Base-by-base conservation (phyloP, 176 grass and related monocot species). In the Hordeum vulgare region DNA sequence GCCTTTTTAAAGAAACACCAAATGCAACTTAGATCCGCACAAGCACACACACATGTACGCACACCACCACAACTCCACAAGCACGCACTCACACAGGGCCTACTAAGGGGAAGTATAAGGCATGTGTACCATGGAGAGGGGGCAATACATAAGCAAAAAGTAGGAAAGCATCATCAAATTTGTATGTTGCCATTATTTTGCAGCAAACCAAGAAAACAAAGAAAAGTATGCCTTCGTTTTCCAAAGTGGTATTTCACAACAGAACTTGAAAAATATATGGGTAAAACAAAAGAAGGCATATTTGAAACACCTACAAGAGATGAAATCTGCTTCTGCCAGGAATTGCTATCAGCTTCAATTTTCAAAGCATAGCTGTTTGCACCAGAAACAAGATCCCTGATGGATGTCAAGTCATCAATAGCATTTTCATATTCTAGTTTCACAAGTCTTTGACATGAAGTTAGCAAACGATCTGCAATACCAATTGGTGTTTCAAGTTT, bases 401-500 rank as follows among this genome's bases (percentile, higher is more conserved):
- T 99, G 24, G 93, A 96, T 80, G 85, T 75, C 72, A 99, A 86
- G 51, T 99, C 91, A 61, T 93, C 81, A 75, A 76, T 68, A 54
- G 96, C 89, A 29, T 85, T 94, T 83, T 96, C 91, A 87, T 95
- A 82, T 65, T 95, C 93, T 65, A 88, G 79, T 77, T 89, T 95
- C 17, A 96, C 89, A 62, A 94, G 74, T 81, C 85, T 88, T 88
- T 94, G 85, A 82, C 91, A 99, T 81, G 93, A 99, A 60, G 64
- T 91, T 84, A 99, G 80, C 59, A 99, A 91, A 65, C 87, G 87
- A 79, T 96, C 93, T 61, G 93, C 90, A 87, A 99, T 99, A 71
- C 87, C 83, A 85, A 96, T 76, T 76, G 96, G 96, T 72, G 96
- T 94, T 82, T 99, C 96, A 89, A 99, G 90, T 73, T 99, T 99